Evolutionary conservation across 768 basidiomycete species (phyloP).

Genomic region (Hericium erinaceus): DNA sequence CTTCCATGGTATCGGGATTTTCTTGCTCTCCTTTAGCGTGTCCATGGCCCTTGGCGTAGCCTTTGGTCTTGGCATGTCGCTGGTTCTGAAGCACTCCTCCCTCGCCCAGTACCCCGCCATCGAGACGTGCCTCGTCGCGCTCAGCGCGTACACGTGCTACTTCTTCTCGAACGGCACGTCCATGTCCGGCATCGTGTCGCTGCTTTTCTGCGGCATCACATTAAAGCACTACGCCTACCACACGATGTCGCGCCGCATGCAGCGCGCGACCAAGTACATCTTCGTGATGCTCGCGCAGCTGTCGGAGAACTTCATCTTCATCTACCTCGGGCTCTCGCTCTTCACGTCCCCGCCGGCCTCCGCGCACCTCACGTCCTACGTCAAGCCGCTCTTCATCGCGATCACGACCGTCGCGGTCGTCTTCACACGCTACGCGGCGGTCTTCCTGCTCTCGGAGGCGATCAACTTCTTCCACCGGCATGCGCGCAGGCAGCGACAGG

Average conservation of each 20-base stretch:
- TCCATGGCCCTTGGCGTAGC: constrained; percentile 91
- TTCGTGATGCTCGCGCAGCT: constrained; percentile 91
- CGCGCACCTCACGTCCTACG: constrained; percentile 70
- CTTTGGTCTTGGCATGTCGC: constrained; percentile 85
- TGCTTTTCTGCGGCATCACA: constrained; percentile 97
- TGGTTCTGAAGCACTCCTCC: constrained; percentile 91
- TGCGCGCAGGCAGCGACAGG: constrained; percentile 74
- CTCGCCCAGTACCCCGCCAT: constrained; percentile 83
- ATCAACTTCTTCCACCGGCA: constrained; percentile 92
- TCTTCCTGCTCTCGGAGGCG: constrained; percentile 88
- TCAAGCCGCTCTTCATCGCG: constrained; percentile 92
- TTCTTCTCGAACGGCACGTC: constrained; percentile 96
- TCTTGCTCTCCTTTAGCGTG: constrained; percentile 88
- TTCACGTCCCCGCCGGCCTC: constrained; percentile 82
- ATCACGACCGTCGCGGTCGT: constrained; percentile 88
- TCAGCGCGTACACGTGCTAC: constrained; percentile 94
- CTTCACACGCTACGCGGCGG: constrained; percentile 91
- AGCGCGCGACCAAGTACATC: constrained; percentile 90
- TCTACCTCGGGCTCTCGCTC: constrained; percentile 94
- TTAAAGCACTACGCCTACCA: constrained; percentile 99
- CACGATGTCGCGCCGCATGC: constrained; percentile 94
- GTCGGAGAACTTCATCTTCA: constrained; percentile 98
- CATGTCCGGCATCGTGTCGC: constrained; percentile 94
- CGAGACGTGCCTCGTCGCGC: constrained; percentile 91
- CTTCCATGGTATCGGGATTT: constrained; percentile 94